Percentiles rank a stretch among this genome's conserved stretches.
Conservation (phyloP, 2,329 filamentous ascomycete genomes). For the Furcasterigmium sp. region DNA sequence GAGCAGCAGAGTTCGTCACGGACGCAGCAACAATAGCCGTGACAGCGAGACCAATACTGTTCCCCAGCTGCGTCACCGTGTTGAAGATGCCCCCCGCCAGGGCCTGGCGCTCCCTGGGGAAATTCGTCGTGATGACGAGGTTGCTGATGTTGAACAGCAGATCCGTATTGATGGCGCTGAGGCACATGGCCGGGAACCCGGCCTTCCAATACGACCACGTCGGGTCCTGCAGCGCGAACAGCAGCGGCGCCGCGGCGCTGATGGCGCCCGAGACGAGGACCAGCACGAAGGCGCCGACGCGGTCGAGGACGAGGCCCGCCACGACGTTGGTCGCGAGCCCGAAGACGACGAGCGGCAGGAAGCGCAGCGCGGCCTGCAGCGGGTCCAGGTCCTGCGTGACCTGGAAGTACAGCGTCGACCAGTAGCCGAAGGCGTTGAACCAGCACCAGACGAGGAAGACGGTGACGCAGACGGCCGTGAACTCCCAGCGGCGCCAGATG, state of each 20-base stretch:
- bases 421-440: conserved; percentile 41
- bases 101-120: conserved; percentile 48
- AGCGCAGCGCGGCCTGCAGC: conserved; percentile 39
- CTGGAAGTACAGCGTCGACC: conserved; percentile 45
- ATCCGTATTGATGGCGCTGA: conserved; percentile 38
- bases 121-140: conserved; percentile 48
- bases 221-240: conserved; percentile 48
- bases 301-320: conserved; percentile 34
- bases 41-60: conserved; percentile 44
- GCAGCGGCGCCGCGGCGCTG: conserved; percentile 39
- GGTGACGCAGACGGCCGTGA: conserved; percentile 48
- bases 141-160: conserved; percentile 51
- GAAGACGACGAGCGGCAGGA: conserved; percentile 40
- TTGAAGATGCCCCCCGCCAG: conserved; percentile 58
- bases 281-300: conserved; percentile 30
- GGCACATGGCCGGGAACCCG: conserved; percentile 36
- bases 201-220: conserved; percentile 45
- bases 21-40: conserved; percentile 41
- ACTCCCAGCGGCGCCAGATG: conserved; percentile 50
- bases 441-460: conserved; percentile 41
- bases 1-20: conserved; percentile 30
- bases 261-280: conserved; percentile 34
- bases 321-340: conserved; percentile 35
- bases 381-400: conserved; percentile 38
- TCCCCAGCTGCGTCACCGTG: conserved; percentile 52